Base-by-base conservation (phyloP, 1,284 basidiomycete genomes). In the Coniferiporia weirii region DNA sequence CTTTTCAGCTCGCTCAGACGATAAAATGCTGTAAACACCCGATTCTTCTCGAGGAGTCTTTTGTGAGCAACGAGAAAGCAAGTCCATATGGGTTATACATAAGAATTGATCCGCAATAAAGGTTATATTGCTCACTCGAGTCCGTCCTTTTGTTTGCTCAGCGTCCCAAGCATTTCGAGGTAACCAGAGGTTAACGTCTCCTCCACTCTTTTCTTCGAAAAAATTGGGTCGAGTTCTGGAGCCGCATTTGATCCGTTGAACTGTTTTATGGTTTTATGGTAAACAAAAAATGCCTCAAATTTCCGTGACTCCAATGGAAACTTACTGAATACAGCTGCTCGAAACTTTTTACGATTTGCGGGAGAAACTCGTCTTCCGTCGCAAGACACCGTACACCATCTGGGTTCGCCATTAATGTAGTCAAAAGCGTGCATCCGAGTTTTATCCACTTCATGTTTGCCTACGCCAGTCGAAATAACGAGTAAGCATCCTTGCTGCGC, bases 1-100 rank as follows among this genome's bases (percentile, higher is more conserved):
- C 89, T 91, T 36, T 89, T 80, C 52, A 98, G 77, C 69, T 98
- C 95, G 69, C 89, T 93, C 34, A 99, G 75, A 67, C 95, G 93
- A 68, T 99, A 98, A 69, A 99, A 92, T 0, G 91, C 89, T 0
- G 95, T 97, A 71, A 98, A 99, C 44, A 98, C 82, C 67, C 91
- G 93, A 73, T 91, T 90, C 67, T 91, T 91, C 71, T 96, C 93
- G 70, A 99, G 75, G 17, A 99, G 74, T 50, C 93, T 95, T 65
- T 6, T 34, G 13, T 15, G 44, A 53, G 57, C 51, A 38, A 54
- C 19, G 34, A 58, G 55, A 1, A 55, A 32, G 17, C 9, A 12
- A 46, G 12, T 4, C 34, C 17, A 22, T 8, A 10, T 27, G 5
- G 27, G 27, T 27, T 27, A 27, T 27, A 5, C 5, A 27, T 27